phyloP scores from a whole-genome alignment of 495 filamentous ascomycete genomes.

The Xylaria sp. region DNA sequence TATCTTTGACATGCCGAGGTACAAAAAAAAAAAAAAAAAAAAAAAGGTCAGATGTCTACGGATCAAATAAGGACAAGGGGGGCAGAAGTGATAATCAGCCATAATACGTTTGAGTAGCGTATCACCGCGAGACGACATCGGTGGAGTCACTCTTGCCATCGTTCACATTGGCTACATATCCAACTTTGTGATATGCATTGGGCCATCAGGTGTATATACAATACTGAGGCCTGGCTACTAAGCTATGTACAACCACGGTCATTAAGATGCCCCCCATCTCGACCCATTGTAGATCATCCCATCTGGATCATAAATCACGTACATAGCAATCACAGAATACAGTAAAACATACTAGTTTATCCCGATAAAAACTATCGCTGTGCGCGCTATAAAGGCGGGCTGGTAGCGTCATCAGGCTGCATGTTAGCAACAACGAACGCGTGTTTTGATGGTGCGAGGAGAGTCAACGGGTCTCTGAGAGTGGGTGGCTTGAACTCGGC shows the following conservation, averaged over 20 bases:
- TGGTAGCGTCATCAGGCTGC: not conserved
- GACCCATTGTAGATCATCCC: not conserved
- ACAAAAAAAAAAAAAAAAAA: no score
- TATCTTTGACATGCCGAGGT: not conserved
- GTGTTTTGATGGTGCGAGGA: conserved; percentile 13
- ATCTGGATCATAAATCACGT: conserved; percentile 7
- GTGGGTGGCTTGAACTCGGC: conserved; percentile 18
- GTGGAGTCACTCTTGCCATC: not conserved
- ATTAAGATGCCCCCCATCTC: not conserved
- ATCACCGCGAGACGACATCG: not conserved
- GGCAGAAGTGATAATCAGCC: not conserved
- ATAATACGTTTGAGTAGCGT: not conserved
- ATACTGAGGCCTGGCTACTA: not conserved
- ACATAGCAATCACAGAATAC: conserved; percentile 11
- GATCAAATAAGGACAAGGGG: not conserved
- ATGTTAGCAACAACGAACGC: conserved; percentile 11
- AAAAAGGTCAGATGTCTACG: not conserved
- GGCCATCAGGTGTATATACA: not conserved
- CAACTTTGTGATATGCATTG: not conserved
- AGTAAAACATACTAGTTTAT: not conserved
- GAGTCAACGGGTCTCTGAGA: conserved; percentile 17
- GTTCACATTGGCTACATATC: not conserved
- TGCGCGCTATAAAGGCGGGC: not conserved
- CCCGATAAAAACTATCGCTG: not conserved
- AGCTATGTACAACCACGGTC: not conserved